These are phyloP conservation scores for Apiospora aurea DNA, from an alignment of 2,329 filamentous ascomycete genomes.

Conservation along the genomic window DNA sequence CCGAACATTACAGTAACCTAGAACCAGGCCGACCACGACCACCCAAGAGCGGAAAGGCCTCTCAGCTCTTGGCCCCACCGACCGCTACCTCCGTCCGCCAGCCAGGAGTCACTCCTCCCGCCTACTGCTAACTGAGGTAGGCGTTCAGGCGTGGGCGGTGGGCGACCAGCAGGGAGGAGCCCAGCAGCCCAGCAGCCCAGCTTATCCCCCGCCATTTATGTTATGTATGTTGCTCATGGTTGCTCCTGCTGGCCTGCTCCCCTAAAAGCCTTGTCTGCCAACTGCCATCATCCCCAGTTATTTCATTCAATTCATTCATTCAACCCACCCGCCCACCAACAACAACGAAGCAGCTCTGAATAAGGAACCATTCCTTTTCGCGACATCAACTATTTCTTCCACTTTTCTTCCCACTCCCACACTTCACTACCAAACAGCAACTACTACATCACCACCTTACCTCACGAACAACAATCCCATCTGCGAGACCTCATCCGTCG, in stretches of 20 bases:
- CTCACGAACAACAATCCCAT: conserved; percentile 32
- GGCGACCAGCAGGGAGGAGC: not conserved
- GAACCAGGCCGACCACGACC: conserved; percentile 2
- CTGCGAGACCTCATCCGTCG: conserved; percentile 60
- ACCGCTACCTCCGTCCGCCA: not conserved
- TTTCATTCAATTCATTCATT: not conserved
- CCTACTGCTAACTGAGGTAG: not conserved
- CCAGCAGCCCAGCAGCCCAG: not conserved
- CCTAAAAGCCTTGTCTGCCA: conserved; percentile 9
- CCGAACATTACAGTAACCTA: too few species aligned
- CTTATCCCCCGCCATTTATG: not conserved
- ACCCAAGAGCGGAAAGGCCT: not conserved
- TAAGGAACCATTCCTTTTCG: conserved; percentile 14
- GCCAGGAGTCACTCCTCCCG: not conserved
- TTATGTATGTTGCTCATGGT: not conserved
- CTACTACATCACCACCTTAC: conserved; percentile 28
- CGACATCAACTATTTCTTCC: conserved; percentile 21
- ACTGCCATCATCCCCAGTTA: conserved; percentile 18
- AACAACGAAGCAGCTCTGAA: conserved; percentile 10
- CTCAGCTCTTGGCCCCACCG: not conserved
- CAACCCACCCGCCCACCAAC: conserved; percentile 2
- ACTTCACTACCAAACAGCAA: conserved; percentile 28
- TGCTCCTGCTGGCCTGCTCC: not conserved
- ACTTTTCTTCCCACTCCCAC: conserved; percentile 30
- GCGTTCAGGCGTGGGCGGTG: not conserved